A percentile compares a stretch with the other conserved stretches of the same genome.
Evolutionary conservation across 2,329 filamentous ascomycete species (phyloP).

Genomic region (Pseudogymnoascus sp.): DNA sequence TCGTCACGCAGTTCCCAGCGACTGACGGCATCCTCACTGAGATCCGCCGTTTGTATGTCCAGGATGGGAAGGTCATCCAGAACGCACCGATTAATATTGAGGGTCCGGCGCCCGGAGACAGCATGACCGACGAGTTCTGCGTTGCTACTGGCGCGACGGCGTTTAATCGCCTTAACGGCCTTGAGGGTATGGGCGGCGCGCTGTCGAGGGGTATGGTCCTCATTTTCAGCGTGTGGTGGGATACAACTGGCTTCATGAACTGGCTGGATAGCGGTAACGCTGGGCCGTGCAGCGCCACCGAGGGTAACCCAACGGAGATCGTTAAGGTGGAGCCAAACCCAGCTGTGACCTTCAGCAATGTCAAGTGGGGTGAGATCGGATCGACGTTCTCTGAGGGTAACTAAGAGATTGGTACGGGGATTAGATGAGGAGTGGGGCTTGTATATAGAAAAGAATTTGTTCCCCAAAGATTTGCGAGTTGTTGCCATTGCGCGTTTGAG

Average conservation of each 20-base stretch:
- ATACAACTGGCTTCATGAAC: slow-evolving; percentile 46
- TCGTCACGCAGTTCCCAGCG: slow-evolving; percentile 44
- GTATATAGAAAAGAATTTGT: slow-evolving; percentile 2
- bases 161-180: slow-evolving; percentile 29
- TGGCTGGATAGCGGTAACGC: slow-evolving; percentile 47
- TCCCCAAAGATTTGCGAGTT: not conserved
- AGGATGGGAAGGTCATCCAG: slow-evolving; percentile 30
- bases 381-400: slow-evolving; percentile 35
- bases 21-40: slow-evolving; percentile 35
- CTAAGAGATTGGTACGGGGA: not conserved
- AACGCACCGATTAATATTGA: slow-evolving; percentile 32
- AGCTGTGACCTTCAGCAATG: slow-evolving; percentile 48
- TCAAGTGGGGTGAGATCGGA: slow-evolving; percentile 54
- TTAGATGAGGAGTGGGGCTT: not conserved
- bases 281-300: slow-evolving; percentile 48
- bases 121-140: slow-evolving; percentile 34
- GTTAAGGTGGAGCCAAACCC: slow-evolving; percentile 40
- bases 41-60: slow-evolving; percentile 44
- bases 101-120: slow-evolving; percentile 30
- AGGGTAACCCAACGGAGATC: slow-evolving; percentile 46
- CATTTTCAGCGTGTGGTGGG: slow-evolving; percentile 50
- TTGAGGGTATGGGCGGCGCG: slow-evolving; percentile 36
- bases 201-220: slow-evolving; percentile 42
- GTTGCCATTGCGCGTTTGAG: not conserved
- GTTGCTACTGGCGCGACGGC: slow-evolving; percentile 30